Base-by-base conservation (phyloP, 202 grass and related monocot genomes). In the Cymbopogon flexuosus region DNA sequence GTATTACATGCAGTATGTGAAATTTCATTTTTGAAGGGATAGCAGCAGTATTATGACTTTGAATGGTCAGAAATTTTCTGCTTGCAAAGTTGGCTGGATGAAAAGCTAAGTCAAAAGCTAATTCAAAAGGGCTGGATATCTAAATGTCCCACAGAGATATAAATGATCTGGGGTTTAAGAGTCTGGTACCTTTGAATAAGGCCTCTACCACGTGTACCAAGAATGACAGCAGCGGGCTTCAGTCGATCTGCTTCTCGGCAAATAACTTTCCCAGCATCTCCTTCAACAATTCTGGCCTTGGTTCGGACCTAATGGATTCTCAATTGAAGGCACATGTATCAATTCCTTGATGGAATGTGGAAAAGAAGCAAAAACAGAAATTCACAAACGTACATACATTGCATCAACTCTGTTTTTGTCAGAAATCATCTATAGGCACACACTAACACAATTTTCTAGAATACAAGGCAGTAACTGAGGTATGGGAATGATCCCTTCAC, bases 221-320 rank as follows among this genome's bases (percentile, higher is more conserved):
- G 67, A 83, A 97, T 75, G 58, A 97, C 89, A 5, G 94, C 91
- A 72, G 89, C 94, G 51, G 94, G 94, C 66, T 94, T 97, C 46
- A 97, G 36, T 68, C 65, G 81, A 34, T 97, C 94, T 9, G 91
- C 89, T 84, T 94, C 94, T 76, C 27, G 63, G 77, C 94, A 97
- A 71, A 97, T 94, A 75, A 84, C 85, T 79, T 89, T 92, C 58
- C 91, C 94, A 67, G 91, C 73, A 71, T 92, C 87, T 19, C 94
- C 91, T 90, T 94, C 85, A 47, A 92, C 83, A 46, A 97, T 90
- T 5, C 91, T 72, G 19, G 91, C 91, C 75, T 87, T 88, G 61
- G 89, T 88, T 46, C 33, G 84, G 51, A 92, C 93, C 93, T 97
- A 78, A 21, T 13, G 63, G 37, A 62, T 37, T 70, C 19, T 18